Percentiles rank a stretch among this genome's conserved stretches.
Conservation (phyloP, 2,329 filamentous ascomycete genomes). For the Venturia pyrina region DNA sequence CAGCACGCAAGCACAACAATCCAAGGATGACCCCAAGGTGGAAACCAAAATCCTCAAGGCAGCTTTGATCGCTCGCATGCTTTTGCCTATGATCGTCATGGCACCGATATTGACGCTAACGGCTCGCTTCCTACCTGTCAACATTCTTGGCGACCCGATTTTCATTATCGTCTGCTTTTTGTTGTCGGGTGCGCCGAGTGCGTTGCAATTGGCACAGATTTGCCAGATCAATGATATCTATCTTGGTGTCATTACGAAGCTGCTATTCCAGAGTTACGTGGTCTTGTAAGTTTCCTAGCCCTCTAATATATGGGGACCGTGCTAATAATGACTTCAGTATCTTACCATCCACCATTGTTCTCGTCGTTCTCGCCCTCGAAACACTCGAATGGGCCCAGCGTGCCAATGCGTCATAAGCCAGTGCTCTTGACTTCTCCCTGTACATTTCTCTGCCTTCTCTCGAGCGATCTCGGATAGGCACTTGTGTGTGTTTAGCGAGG, state of each 20-base stretch:
- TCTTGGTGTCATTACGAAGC: slow-evolving; percentile 83
- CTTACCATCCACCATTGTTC: slow-evolving; percentile 77
- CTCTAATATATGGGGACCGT: not conserved
- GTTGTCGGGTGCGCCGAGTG: slow-evolving; percentile 85
- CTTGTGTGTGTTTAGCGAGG: not conserved
- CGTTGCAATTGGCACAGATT: slow-evolving; percentile 91
- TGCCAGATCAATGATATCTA: slow-evolving; percentile 97
- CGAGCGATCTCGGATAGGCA: not conserved
- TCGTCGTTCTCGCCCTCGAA: slow-evolving; percentile 87
- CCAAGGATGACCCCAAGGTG: slow-evolving; percentile 58
- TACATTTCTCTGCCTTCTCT: not conserved
- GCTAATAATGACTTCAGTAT: slow-evolving; percentile 50
- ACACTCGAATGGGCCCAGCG: slow-evolving; percentile 73
- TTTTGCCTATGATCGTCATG: slow-evolving; percentile 86
- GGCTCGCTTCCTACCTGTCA: slow-evolving; percentile 84
- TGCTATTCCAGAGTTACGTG: slow-evolving; percentile 94
- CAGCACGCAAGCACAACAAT: slow-evolving; percentile 63
- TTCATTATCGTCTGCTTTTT: slow-evolving; percentile 98
- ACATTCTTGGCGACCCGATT: slow-evolving; percentile 93
- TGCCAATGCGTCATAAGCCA: not conserved
- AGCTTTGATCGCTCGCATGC: slow-evolving; percentile 78
- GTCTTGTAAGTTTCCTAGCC: slow-evolving; percentile 58
- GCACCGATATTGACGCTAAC: slow-evolving; percentile 76
- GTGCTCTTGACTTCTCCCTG: not conserved
- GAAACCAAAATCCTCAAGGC: slow-evolving; percentile 75